Evolutionary conservation across 2,329 filamentous ascomycete species (phyloP), one percentile per base, ranked within the genome.

Genomic region (Fusarium devonianum): DNA sequence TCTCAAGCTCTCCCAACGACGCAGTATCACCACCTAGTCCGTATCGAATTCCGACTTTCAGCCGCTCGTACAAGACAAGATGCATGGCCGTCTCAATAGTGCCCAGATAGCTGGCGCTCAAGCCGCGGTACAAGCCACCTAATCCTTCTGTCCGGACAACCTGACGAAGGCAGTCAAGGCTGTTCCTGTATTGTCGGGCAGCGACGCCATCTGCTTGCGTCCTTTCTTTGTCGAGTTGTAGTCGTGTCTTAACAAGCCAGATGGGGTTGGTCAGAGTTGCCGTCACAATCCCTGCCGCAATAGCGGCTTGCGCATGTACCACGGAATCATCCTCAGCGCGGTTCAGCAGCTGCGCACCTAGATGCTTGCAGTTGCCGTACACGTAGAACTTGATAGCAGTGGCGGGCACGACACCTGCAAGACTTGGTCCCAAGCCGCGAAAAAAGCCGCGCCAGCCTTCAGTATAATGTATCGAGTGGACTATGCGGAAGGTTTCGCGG

Each of bases 241-340:
- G 71, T 22, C 92, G 81, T 29, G 92, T 97, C 80, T 97, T 97
- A 68, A 97, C 85, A 56, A 97, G 82, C 92, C 92, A 97, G 67
- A 97, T 96, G 2, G 92, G 92, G 72, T 97, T 97, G 26, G 92
- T 97, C 16, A 88, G 90, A 1, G 93, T 97, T 35, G 90, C 90
- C 0, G 93, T 97, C 6, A 87, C 86, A 32, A 97, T 83, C 2
- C 92, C 92, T 1, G 92, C 92, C 12, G 82, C 79, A 2, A 89
- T 84, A 5, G 89, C 92, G 1, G 91, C 87, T 35, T 83, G 76
- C 7, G 96, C 78, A 69, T 96, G 91, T 9, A 96, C 86, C 79
- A 84, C 88, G 1, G 88, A 82, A 11, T 84, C 82, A 67, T 92
- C 83, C 62, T 85, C 69, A 37, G 87, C 84, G 61, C 83, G 67